Base-by-base conservation (phyloP, 495 filamentous ascomycete species). In the Xylaria telfairii region DNA sequence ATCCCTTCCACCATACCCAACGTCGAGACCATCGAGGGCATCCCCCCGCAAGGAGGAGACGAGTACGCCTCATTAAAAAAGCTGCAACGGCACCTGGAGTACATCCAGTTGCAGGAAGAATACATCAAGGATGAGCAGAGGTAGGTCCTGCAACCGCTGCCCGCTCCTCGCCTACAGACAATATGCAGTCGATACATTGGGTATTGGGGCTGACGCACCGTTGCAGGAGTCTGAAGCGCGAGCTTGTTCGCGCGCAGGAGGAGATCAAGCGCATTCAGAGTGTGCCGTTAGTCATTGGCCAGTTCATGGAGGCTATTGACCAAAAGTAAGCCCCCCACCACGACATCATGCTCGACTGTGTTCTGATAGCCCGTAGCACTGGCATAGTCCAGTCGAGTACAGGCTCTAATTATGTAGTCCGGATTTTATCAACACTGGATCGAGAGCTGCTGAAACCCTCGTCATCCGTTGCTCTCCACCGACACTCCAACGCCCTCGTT, bases 101-200 rank as follows among this genome's bases (percentile, higher is more conserved):
- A 97, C 82, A 98, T 99, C 79, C 92, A 97, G 80, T 88, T 99
- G 73, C 96, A 99, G 83, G 96, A 99, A 84, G 96, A 99, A 80
- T 99, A 98, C 84, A 99, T 99, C 88, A 99, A 99, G 85, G 96
- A 99, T 88, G 96, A 99, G 86, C 96, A 99, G 82, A 90, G 94
- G 93, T 92, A 88, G 53, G 80, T 28, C 34, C 56, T 26, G 26
- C 65, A 3, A 51, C 30, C 5, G 56, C 65, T 15, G 21, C 37
- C 26, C 7, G 7, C n/a, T 7, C 19, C 3, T 42, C 6, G 19
- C 39, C 30, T 44, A 3, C 65, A 57, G 8, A 13, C 34, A 30
- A 17, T 39, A 5, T 26, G 17, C 21, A 51, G 19, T 10, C 34
- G n/a, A 21, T 28, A 46, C 15, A 0, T 15, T 12, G 61, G 24